These are phyloP conservation scores for Hortaea werneckii DNA, from an alignment of 2,329 filamentous ascomycete species.

Conservation along the genomic window DNA sequence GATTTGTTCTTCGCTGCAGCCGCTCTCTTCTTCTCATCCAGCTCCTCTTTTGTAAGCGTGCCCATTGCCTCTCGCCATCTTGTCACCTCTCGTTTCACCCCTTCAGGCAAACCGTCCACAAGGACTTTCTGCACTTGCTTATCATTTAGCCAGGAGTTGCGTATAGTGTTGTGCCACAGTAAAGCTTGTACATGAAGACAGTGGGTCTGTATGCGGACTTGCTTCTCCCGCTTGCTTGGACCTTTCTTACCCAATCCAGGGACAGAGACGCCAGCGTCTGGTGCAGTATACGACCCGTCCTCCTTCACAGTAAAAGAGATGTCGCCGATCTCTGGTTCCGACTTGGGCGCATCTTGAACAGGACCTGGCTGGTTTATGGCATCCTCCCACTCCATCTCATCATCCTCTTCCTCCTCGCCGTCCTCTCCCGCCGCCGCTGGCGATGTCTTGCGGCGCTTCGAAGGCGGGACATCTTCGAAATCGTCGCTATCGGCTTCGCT, in stretches of 20 bases:
- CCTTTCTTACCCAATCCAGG: constrained; percentile 57
- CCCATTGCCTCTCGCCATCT: constrained; percentile 63
- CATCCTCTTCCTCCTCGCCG: constrained; percentile 47
- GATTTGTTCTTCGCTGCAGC: constrained; percentile 24
- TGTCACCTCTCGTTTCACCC: constrained; percentile 61
- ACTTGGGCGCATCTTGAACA: constrained; percentile 6
- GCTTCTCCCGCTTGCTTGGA: constrained; percentile 71
- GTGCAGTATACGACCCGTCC: constrained; percentile 29
- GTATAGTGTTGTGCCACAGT: constrained; percentile 78
- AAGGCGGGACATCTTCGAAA: constrained; percentile 38
- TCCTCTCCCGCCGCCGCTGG: constrained; percentile 28
- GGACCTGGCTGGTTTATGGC: constrained; percentile 30
- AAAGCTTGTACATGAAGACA: constrained; percentile 80
- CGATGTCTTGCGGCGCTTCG: constrained; percentile 34
- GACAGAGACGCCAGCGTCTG: constrained; percentile 28
- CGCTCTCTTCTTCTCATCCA: constrained; percentile 31
- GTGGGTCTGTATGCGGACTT: constrained; percentile 69
- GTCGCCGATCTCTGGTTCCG: constrained; percentile 21
- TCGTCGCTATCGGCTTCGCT: constrained; percentile 39
- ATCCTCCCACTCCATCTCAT: constrained; percentile 51
- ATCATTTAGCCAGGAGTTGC: constrained; percentile 79
- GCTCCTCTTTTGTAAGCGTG: constrained; percentile 31
- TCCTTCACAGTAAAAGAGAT: constrained; percentile 27
- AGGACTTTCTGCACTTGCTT: constrained; percentile 63
- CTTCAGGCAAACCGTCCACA: constrained; percentile 59